Evolutionary conservation across 2,329 filamentous ascomycete species (phyloP).

Genomic region (Fonsecaea multimorphosa): DNA sequence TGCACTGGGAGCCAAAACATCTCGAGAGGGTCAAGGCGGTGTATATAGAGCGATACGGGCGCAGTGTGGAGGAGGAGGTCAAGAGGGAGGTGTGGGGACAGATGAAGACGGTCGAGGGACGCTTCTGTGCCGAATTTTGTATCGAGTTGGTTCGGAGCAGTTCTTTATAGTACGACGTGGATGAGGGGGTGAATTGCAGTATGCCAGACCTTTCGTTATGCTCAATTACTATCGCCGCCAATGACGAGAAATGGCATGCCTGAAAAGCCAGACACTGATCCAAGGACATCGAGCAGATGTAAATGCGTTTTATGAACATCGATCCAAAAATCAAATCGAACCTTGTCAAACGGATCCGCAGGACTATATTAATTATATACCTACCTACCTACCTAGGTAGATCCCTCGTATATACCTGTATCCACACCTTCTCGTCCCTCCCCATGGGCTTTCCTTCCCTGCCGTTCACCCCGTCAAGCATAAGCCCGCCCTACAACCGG

Average conservation of each 20-base stretch:
- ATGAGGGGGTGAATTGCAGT: neutral
- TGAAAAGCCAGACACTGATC: neutral
- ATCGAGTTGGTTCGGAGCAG: conserved; percentile 33
- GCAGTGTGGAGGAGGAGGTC: conserved; percentile 77
- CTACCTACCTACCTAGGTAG: too few species aligned
- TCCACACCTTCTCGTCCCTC: too few species aligned
- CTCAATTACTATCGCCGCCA: neutral
- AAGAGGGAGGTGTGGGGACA: conserved; percentile 72
- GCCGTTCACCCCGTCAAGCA: too few species aligned
- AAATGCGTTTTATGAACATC: neutral
- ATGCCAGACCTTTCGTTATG: neutral
- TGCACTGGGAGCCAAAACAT: conserved; percentile 90
- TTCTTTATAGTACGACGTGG: neutral
- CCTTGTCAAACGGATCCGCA: too few species aligned
- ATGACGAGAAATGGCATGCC: neutral
- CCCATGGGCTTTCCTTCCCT: too few species aligned
- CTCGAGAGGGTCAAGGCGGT: conserved; percentile 79
- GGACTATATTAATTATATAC: too few species aligned
- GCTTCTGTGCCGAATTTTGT: conserved; percentile 38
- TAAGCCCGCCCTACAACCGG: neutral
- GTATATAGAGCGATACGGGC: conserved; percentile 77
- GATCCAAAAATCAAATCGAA: too few species aligned
- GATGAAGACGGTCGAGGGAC: conserved; percentile 41
- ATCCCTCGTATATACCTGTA: too few species aligned
- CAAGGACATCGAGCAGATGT: neutral